Conservation (phyloP, 2,329 filamentous ascomycete genomes). For the Hymenotorrendiella dingleyae region DNA sequence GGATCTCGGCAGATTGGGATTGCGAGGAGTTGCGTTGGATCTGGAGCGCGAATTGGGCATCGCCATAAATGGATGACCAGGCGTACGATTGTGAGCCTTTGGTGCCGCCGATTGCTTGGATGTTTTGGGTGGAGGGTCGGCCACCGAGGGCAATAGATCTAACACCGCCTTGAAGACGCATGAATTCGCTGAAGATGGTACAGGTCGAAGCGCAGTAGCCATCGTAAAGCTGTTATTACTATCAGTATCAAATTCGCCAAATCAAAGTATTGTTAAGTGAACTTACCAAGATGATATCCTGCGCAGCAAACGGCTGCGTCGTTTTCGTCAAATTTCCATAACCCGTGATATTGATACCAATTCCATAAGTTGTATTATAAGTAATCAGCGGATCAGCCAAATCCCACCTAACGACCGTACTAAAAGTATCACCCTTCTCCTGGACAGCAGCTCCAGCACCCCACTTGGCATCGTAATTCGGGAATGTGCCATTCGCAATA, state of each 20-base stretch:
- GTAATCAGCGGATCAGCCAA: conserved; percentile 6
- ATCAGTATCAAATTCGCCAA: not conserved
- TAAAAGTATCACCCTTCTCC: conserved; percentile 3
- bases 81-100: conserved; percentile 43
- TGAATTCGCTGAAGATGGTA: conserved; percentile 49
- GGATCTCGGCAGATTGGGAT: conserved; percentile 14
- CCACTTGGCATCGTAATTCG: not conserved
- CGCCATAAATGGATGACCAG: conserved; percentile 17
- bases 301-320: conserved; percentile 28
- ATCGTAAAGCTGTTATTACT: conserved; percentile 30
- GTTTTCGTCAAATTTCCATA: conserved; percentile 20
- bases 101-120: conserved; percentile 61
- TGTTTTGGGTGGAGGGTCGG: conserved; percentile 44
- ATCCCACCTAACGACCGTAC: conserved; percentile 1
- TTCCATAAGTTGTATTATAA: conserved; percentile 7
- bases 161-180: conserved; percentile 46
- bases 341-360: conserved; percentile 24
- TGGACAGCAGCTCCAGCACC: not conserved
- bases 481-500: not conserved
- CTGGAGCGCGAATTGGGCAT: conserved; percentile 13
- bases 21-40: conserved; percentile 5
- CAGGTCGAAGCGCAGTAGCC: conserved; percentile 56
- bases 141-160: conserved; percentile 55
- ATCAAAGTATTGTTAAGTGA: too few species aligned
- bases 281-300: conserved; percentile 38